Percentiles rank a stretch among this genome's conserved stretches.
Evolutionary conservation across 306 rosid genomes (phyloP).

Genomic region (Neltuma alba): DNA sequence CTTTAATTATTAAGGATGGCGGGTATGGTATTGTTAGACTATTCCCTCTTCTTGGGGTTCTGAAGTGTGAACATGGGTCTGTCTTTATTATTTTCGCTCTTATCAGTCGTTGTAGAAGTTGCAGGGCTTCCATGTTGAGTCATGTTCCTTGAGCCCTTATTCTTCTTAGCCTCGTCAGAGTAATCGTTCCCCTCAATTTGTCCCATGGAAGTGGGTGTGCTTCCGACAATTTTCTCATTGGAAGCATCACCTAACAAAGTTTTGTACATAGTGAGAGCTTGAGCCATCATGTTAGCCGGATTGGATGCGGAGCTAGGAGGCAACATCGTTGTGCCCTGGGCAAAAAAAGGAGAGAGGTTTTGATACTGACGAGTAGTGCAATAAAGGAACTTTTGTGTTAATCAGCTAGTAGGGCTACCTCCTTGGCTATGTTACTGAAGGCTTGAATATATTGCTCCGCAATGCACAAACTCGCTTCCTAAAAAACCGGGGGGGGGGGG

Average conservation of each 20-base stretch:
- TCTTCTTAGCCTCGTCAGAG: constrained; percentile 41
- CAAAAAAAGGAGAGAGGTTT: constrained; percentile 19
- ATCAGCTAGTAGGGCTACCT: constrained; percentile 56
- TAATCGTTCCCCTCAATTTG: constrained; percentile 37
- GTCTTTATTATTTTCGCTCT: constrained; percentile 19
- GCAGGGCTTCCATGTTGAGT: constrained; percentile 23
- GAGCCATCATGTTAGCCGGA: constrained; percentile 93
- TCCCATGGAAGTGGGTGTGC: constrained; percentile 34
- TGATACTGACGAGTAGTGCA: background rate
- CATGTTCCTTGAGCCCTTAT: constrained; percentile 25
- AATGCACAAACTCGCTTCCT: constrained; percentile 93
- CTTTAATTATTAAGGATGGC: constrained; percentile 20
- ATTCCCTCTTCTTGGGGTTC: constrained; percentile 47
- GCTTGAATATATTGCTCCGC: constrained; percentile 94
- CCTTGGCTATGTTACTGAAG: constrained; percentile 86
- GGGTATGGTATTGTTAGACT: constrained; percentile 30
- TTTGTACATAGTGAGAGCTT: constrained; percentile 90
- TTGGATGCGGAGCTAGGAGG: constrained; percentile 88
- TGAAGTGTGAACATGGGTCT: constrained; percentile 72
- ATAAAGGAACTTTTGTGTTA: background rate
- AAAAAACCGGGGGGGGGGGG: too few species aligned
- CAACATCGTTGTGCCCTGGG: constrained; percentile 91
- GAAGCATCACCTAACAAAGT: constrained; percentile 66
- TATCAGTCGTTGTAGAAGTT: constrained; percentile 20
- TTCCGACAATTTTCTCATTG: constrained; percentile 36